Conservation (phyloP, 2,329 filamentous ascomycete genomes). For the Mycosphaerella sp. region DNA sequence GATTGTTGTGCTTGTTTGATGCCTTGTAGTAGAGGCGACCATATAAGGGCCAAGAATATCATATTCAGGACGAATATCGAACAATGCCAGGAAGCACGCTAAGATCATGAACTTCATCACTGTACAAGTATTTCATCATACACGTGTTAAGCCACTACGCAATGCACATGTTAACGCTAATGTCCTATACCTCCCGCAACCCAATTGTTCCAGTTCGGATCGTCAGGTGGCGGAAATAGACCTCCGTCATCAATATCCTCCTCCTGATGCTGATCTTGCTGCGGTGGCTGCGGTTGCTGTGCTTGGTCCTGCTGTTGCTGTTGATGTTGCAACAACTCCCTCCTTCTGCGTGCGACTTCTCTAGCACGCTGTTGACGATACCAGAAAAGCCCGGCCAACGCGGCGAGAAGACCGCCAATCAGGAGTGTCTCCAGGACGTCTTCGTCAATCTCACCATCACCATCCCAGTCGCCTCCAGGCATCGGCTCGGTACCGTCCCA, state of each 20-base stretch:
- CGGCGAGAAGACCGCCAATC: conserved; percentile 70
- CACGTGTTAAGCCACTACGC: not conserved
- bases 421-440: conserved; percentile 77
- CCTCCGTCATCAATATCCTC: conserved; percentile 39
- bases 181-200: conserved; percentile 59
- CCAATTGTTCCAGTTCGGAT: conserved; percentile 65
- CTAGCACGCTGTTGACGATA: conserved; percentile 65
- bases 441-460: conserved; percentile 58
- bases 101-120: conserved; percentile 1
- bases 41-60: too few relatives aligned
- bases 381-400: conserved; percentile 71
- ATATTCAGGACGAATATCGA: too few relatives aligned
- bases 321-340: conserved; percentile 38
- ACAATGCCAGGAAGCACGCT: too few relatives aligned
- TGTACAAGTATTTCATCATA: not conserved
- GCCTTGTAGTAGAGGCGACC: too few relatives aligned
- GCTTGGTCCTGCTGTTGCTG: conserved; percentile 18
- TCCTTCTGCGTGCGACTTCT: conserved; percentile 39
- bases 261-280: conserved; percentile 34
- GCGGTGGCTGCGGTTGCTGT: conserved; percentile 31
- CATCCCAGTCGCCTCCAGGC: conserved; percentile 51
- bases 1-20: too few relatives aligned
- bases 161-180: not conserved
- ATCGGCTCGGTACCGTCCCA: conserved; percentile 42
- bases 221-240: conserved; percentile 59